Base-by-base conservation (phyloP, 495 filamentous ascomycete species). In the Penicillium paxilli region DNA sequence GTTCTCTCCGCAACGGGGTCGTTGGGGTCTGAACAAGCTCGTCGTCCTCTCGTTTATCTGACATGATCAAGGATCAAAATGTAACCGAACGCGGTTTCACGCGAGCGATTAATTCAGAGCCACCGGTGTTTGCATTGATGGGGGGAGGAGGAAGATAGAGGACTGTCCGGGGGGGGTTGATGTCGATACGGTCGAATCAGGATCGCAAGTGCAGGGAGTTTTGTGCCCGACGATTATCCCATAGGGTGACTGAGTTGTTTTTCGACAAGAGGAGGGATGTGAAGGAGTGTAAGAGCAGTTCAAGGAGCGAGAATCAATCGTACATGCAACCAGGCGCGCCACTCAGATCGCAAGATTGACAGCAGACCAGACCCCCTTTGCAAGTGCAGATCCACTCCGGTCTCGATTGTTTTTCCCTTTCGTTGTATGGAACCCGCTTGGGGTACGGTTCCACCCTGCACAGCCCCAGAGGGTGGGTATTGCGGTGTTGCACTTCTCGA, bases 1-100 rank as follows among this genome's bases (percentile, higher is more conserved):
- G 70, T 54, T 74, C 72, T 52, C 78, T 70, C 44, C 73, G 73
- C 48, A 70, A 66, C 45, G 73, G 73, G 37, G 69, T 57, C 19
- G 67, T 50, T 21, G 62, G 57, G 28, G 55, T 44, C 21, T 67
- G 66, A 19, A 50, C 54, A 38, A 63, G 28, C 57, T 71, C 70
- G 33, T 70, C 54, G 26, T 21, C 40, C 20, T 42, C 40, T 56
- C 55, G 57, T 44, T 64, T 55, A 23, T 74, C 63, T 37, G 68
- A 64, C 73, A 76, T 76, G 56, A 42, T 72, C 47, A 44, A 49
- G n/a, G 37, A 28, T 48, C 14, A 28, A 20, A 33, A 38, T 47
- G 25, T 30, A 58, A 28, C 54, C 48, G 35, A 54, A 44, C 49
- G 54, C 55, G 41, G 26, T 21, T 58, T 60, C 57, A 61, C 47